Evolutionary conservation across 768 basidiomycete species (phyloP).

Genomic region (Pulveroboletus sp.): DNA sequence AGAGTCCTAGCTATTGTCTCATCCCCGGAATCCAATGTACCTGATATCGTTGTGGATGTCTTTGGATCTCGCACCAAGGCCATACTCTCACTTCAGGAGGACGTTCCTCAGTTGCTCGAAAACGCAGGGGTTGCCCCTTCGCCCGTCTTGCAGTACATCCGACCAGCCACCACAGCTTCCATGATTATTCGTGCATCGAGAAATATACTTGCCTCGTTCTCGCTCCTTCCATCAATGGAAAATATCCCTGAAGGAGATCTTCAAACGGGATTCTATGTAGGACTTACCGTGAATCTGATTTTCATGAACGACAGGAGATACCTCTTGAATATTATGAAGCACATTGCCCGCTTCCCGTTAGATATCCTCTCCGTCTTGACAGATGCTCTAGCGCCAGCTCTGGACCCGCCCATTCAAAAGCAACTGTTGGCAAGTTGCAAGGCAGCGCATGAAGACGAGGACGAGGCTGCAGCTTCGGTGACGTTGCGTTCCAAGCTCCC

Average conservation of each 20-base stretch:
- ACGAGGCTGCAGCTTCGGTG: conserved; percentile 23
- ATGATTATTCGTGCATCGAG: conserved; percentile 41
- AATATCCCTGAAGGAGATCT: conserved; percentile 31
- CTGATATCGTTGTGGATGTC: conserved; percentile 47
- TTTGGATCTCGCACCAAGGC: conserved; percentile 37
- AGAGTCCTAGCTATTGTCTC: conserved; percentile 52
- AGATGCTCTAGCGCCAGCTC: conserved; percentile 34
- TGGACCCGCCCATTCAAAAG: conserved; percentile 21
- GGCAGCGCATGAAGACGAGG: conserved; percentile 31
- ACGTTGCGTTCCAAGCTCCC: conserved; percentile 24
- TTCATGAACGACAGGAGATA: conserved; percentile 33
- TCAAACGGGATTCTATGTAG: conserved; percentile 34
- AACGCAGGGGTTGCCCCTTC: conserved; percentile 24
- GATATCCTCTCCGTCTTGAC: conserved; percentile 42
- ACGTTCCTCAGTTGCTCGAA: conserved; percentile 32
- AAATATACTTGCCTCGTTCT: conserved; percentile 37
- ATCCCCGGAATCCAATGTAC: conserved; percentile 31
- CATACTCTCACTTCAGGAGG: conserved; percentile 34
- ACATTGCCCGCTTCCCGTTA: conserved; percentile 36
- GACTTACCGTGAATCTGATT: conserved; percentile 38
- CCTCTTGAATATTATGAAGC: conserved; percentile 31
- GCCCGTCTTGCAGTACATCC: conserved; percentile 19
- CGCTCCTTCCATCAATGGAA: conserved; percentile 16
- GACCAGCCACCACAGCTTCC: conserved; percentile 29
- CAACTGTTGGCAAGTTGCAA: conserved; percentile 32